A percentile compares a stretch with the other conserved stretches of the same genome.
Evolutionary conservation across 371 early-diverging fungal genomes (phyloP).

Genomic region (Rhizopus sp.): DNA sequence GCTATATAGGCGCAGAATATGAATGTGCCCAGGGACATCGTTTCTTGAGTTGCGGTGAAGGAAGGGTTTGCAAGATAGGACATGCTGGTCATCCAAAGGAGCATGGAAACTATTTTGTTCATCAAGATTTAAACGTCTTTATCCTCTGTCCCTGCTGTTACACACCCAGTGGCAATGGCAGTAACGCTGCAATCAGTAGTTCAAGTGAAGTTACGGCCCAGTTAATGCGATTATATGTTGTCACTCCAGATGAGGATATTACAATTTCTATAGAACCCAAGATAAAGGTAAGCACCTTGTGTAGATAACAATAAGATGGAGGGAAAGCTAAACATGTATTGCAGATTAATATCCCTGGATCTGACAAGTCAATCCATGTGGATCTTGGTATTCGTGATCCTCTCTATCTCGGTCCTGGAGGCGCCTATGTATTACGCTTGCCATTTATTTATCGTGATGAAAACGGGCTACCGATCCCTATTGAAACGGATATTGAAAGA

Average conservation of each 20-base stretch:
- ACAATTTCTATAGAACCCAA: slow-evolving; percentile 38
- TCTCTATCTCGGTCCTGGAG: slow-evolving; percentile 28
- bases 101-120: slow-evolving; percentile 46
- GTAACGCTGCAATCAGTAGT: background rate
- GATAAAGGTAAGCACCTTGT: slow-evolving; percentile 27
- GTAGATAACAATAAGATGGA: background rate
- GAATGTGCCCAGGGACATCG: slow-evolving; percentile 55
- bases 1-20: slow-evolving; percentile 49
- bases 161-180: slow-evolving; percentile 14
- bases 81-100: slow-evolving; percentile 52
- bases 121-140: slow-evolving; percentile 47
- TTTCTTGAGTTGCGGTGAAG: slow-evolving; percentile 51
- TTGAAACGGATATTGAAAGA: slow-evolving; percentile 27
- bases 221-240: slow-evolving; percentile 41
- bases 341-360: slow-evolving; percentile 21
- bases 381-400: slow-evolving; percentile 27
- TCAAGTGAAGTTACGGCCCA: slow-evolving; percentile 40
- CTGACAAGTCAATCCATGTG: slow-evolving; percentile 15
- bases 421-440: slow-evolving; percentile 37
- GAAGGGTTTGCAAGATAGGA: slow-evolving; percentile 49
- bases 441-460: slow-evolving; percentile 40
- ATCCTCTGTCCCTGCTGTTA: slow-evolving; percentile 46
- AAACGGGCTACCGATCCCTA: slow-evolving; percentile 22
- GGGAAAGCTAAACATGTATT: background rate
- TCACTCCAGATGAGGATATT: slow-evolving; percentile 43